A percentile compares a stretch with the other conserved stretches of the same genome.
These are phyloP conservation scores for Jamesozyma gamospora DNA, from an alignment of 805 yeast species.

Conservation along the genomic window DNA sequence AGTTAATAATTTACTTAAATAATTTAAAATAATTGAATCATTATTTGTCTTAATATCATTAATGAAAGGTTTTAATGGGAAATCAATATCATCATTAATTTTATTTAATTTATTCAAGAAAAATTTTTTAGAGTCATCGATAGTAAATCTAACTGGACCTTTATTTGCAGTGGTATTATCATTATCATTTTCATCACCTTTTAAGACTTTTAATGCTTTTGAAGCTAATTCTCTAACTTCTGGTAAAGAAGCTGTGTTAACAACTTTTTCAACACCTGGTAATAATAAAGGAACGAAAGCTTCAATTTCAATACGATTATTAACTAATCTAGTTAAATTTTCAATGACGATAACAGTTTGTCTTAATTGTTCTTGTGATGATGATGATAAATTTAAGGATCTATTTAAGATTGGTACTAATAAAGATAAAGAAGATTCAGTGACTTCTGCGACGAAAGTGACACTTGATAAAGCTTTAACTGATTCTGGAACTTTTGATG, in stretches of 20 bases:
- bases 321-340: constrained; percentile 89
- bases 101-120: constrained; percentile 21
- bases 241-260: constrained; percentile 84
- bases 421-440: constrained; percentile 86
- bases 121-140: constrained; percentile 43
- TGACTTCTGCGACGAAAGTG: constrained; percentile 96
- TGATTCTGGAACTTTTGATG: constrained; percentile 78
- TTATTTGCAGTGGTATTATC: constrained; percentile 34
- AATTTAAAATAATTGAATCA: constrained; percentile 31
- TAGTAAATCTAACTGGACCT: constrained; percentile 64
- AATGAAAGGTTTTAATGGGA: constrained; percentile 17
- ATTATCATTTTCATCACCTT: constrained; percentile 73
- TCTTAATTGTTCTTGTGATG: constrained; percentile 92
- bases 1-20: constrained; percentile 44
- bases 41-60: constrained; percentile 10
- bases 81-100: constrained; percentile 5
- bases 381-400: constrained; percentile 70
- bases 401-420: constrained; percentile 87
- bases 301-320: constrained; percentile 86
- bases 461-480: constrained; percentile 84
- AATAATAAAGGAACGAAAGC: constrained; percentile 71
- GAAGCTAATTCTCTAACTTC: constrained; percentile 91
- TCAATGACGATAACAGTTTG: constrained; percentile 94
- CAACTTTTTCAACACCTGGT: constrained; percentile 89
- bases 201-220: constrained; percentile 74